Percentiles rank a stretch among this genome's conserved stretches.
These are phyloP conservation scores for Herpetospermum pedunculosum DNA, from an alignment of 306 rosid species.

Conservation along the genomic window DNA sequence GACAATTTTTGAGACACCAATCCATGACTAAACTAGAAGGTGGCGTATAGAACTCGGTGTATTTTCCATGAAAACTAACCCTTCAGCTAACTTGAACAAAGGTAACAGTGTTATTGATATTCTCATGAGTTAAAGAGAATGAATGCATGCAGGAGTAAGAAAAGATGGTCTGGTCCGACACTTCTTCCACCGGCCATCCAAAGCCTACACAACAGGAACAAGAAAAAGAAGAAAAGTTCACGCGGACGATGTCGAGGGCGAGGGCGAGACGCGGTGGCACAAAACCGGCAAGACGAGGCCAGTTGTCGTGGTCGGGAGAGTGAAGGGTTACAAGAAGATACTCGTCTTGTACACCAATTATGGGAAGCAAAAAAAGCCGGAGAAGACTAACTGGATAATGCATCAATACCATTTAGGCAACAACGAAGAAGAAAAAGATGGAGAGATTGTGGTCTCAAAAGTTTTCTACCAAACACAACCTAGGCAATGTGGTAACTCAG, in stretches of 20 bases:
- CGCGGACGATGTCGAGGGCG: not conserved
- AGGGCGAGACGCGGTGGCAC: conserved; percentile 8
- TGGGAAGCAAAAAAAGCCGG: conserved; percentile 62
- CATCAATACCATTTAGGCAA: conserved; percentile 19
- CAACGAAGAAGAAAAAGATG: conserved; percentile 64
- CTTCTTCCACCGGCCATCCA: conserved; percentile 9
- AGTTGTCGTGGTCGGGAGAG: not conserved
- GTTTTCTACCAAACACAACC: conserved; percentile 80
- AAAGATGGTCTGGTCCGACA: conserved; percentile 5
- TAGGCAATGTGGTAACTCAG: conserved; percentile 38
- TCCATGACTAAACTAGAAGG: not conserved
- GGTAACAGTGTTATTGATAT: not conserved
- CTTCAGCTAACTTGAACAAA: not conserved
- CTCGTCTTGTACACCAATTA: conserved; percentile 67
- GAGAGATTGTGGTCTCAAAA: conserved; percentile 64
- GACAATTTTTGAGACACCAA: not conserved
- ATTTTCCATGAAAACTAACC: not conserved
- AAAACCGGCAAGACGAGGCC: conserved; percentile 6
- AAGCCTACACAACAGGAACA: conserved; percentile 9
- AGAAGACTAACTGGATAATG: conserved; percentile 75
- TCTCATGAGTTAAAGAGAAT: not conserved
- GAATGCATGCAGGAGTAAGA: conserved; percentile 2
- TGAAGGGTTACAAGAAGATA: conserved; percentile 61
- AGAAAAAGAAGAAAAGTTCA: conserved; percentile 6
- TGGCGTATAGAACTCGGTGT: not conserved